Evolutionary conservation across 129 eudicot genomes (phyloP).

Genomic region (Artemisia argyi): DNA sequence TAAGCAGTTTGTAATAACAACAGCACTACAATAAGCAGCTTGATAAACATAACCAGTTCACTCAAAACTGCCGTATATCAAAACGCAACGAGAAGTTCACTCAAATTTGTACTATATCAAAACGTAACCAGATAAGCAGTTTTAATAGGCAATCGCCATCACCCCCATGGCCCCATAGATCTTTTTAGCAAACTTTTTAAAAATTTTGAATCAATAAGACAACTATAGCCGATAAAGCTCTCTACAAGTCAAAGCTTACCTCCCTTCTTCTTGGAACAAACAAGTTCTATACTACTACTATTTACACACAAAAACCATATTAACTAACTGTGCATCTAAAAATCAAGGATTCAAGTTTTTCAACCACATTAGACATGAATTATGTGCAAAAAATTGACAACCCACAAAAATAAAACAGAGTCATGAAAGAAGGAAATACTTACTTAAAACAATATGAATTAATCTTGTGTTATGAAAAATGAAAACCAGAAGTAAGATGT

Average conservation of each 20-base stretch:
- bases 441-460: too few species aligned
- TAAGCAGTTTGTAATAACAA: too few species aligned
- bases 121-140: too few species aligned
- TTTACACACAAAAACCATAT: neutral
- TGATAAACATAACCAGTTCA: too few species aligned
- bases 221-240: neutral
- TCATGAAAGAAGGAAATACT: neutral
- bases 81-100: too few species aligned
- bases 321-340: neutral
- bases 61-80: too few species aligned
- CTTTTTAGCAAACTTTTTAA: neutral
- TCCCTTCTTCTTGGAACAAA: conserved; percentile 14
- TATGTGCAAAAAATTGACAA: neutral
- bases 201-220: neutral
- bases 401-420: conserved; percentile 2
- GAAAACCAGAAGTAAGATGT: neutral
- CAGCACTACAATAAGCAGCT: too few species aligned
- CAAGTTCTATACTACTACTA: neutral
- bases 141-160: too few species aligned
- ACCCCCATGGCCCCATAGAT: neutral
- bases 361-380: conserved; percentile 6
- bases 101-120: too few species aligned
- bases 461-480: too few species aligned
- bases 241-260: too few species aligned
- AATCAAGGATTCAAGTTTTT: conserved; percentile 7